phyloP scores from a whole-genome alignment of 495 filamentous ascomycete genomes.

The Bombardia bombarda region DNA sequence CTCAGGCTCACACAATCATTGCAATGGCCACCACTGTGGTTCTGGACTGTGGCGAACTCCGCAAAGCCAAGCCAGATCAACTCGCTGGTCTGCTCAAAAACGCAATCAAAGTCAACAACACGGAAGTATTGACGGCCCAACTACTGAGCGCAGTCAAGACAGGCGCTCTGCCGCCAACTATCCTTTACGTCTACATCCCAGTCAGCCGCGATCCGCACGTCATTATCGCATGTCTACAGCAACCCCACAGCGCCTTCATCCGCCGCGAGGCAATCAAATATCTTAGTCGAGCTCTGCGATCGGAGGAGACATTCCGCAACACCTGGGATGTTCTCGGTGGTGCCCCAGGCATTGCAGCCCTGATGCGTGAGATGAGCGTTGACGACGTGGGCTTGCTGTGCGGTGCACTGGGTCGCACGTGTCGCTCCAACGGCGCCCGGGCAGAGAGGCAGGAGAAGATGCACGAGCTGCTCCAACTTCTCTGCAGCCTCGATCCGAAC shows the following conservation, averaged over 20 bases:
- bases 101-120: background rate
- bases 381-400: conserved; percentile 15
- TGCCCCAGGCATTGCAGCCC: conserved; percentile 7
- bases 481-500: conserved; percentile 1
- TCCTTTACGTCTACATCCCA: conserved; percentile 10
- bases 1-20: no score
- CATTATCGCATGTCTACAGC: conserved; percentile 7
- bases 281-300: conserved; percentile 2
- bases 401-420: conserved; percentile 7
- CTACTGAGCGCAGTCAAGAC: conserved; percentile 4
- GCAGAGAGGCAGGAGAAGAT: conserved; percentile 5
- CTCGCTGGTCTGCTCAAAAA: no score
- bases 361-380: conserved; percentile 17
- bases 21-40: no score
- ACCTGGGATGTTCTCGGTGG: conserved; percentile 15
- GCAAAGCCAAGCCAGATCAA: no score
- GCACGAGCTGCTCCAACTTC: conserved; percentile 6
- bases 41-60: no score
- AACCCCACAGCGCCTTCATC: conserved; percentile 9
- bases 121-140: background rate
- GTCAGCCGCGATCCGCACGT: conserved; percentile 2
- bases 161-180: conserved; percentile 8
- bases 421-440: background rate
- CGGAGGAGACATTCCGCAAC: background rate
- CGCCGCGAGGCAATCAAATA: conserved; percentile 10